Conservation (phyloP, 1,284 basidiomycete genomes). For the Farysia itapuensis region DNA sequence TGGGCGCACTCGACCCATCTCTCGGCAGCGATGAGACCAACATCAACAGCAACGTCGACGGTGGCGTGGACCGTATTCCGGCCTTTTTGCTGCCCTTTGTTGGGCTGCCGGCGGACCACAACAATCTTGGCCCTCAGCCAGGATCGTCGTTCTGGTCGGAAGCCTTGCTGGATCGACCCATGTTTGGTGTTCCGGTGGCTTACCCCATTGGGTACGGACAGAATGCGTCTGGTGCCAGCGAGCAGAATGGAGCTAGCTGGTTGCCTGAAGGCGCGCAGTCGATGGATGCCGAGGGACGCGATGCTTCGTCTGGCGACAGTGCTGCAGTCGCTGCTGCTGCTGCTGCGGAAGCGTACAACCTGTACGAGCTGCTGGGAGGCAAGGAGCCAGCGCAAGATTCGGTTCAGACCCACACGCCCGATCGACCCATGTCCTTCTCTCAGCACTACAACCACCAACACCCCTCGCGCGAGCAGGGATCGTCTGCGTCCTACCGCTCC, state of each 20-base stretch:
- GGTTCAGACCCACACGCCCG: conserved; percentile 22
- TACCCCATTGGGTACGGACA: conserved; percentile 34
- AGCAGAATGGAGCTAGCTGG: conserved; percentile 24
- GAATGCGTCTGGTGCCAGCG: conserved; percentile 3
- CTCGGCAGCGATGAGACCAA: conserved; percentile 7
- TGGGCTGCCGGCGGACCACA: conserved; percentile 33
- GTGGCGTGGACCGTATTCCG: conserved; percentile 21
- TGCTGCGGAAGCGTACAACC: conserved; percentile 21
- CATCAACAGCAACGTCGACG: conserved; percentile 13
- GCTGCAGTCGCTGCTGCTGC: conserved; percentile 3
- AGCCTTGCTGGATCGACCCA: conserved; percentile 31
- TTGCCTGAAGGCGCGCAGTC: not conserved
- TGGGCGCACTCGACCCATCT: conserved; percentile 23
- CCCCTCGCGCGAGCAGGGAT: conserved; percentile 18
- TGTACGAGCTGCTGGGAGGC: conserved; percentile 31
- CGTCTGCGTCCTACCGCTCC: conserved; percentile 25
- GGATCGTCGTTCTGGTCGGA: conserved; percentile 33
- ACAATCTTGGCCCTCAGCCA: conserved; percentile 23
- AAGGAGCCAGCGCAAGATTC: conserved; percentile 4
- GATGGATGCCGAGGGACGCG: not conserved
- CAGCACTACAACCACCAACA: conserved; percentile 43
- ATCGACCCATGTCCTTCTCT: conserved; percentile 41
- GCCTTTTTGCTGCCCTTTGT: conserved; percentile 35
- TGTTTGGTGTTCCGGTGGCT: conserved; percentile 32
- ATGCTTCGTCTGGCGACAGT: not conserved